Percentiles rank a stretch among this genome's conserved stretches.
Evolutionary conservation across 495 filamentous ascomycete genomes (phyloP).

Genomic region (Physcia stellaris): DNA sequence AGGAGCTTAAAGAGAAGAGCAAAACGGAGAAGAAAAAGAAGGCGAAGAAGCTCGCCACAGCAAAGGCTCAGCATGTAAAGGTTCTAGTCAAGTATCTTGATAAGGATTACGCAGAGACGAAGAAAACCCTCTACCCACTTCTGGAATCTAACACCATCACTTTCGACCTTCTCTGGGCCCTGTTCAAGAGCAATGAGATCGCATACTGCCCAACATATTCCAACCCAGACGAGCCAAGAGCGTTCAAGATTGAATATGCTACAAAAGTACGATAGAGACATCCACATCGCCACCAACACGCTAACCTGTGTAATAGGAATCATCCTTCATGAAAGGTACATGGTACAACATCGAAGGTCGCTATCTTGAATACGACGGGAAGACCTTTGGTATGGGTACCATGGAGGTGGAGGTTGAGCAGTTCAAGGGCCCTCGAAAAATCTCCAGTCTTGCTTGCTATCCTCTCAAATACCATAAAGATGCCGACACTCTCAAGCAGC

Average conservation of each 20-base stretch:
- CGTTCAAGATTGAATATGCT: constrained; percentile 80
- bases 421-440: constrained; percentile 77
- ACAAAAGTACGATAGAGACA: constrained; percentile 27
- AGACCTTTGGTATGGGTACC: constrained; percentile 55
- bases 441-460: constrained; percentile 63
- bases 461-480: constrained; percentile 76
- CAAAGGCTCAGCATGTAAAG: constrained; percentile 52
- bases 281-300: neutral
- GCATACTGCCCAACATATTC: constrained; percentile 74
- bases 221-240: constrained; percentile 64
- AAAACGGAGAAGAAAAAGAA: constrained; percentile 57
- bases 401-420: constrained; percentile 58
- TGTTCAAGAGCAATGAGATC: constrained; percentile 84
- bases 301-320: constrained; percentile 28
- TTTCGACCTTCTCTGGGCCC: constrained; percentile 79
- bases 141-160: constrained; percentile 77
- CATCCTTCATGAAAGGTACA: constrained; percentile 57
- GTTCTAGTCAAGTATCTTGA: constrained; percentile 71
- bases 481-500: constrained; percentile 44
- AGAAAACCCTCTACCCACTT: constrained; percentile 72
- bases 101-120: constrained; percentile 63
- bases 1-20: constrained; percentile 46
- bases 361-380: constrained; percentile 77
- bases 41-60: constrained; percentile 39
- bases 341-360: constrained; percentile 75